A percentile compares a stretch with the other conserved stretches of the same genome.
phyloP scores from a whole-genome alignment of 352 stramenopile genomes.

The Phytophthora nicotianae region DNA sequence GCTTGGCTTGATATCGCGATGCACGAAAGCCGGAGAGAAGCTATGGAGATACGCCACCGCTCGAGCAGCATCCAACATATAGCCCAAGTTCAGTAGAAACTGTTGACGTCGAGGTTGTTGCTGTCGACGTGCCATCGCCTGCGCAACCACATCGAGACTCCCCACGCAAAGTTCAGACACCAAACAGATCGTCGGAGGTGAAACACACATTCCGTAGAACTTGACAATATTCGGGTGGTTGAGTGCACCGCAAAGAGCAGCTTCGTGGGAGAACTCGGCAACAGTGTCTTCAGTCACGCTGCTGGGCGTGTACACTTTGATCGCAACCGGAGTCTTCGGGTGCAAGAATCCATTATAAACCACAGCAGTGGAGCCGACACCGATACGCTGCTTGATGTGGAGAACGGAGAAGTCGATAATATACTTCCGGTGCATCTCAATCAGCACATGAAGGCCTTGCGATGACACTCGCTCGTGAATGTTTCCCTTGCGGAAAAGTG shows the following conservation, averaged over 20 bases:
- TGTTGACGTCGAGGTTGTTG: conserved; percentile 43
- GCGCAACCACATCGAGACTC: conserved; percentile 50
- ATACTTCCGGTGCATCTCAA: conserved; percentile 50
- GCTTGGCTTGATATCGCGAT: conserved; percentile 63
- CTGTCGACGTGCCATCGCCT: conserved; percentile 25
- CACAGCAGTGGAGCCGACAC: conserved; percentile 45
- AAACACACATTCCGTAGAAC: conserved; percentile 67
- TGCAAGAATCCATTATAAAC: conserved; percentile 55
- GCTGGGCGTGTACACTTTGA: conserved; percentile 66
- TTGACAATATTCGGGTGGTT: conserved; percentile 65
- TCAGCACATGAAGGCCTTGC: conserved; percentile 56
- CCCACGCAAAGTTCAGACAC: conserved; percentile 62
- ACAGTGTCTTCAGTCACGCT: conserved; percentile 62
- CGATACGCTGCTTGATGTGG: conserved; percentile 43
- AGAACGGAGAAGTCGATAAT: conserved; percentile 53
- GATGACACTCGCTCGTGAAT: conserved; percentile 47
- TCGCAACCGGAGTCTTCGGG: conserved; percentile 49
- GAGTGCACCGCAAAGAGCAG: conserved; percentile 50
- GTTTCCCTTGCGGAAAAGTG: conserved; percentile 43
- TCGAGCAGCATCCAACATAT: conserved; percentile 66
- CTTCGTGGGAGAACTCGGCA: conserved; percentile 59
- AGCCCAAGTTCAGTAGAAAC: conserved; percentile 55
- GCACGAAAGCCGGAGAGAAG: conserved; percentile 60
- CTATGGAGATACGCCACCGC: conserved; percentile 65
- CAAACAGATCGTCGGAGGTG: conserved; percentile 62